Percentiles rank a stretch among this genome's conserved stretches.
Conservation (phyloP, 176 grass and related monocot species). For the Carex scoparia region DNA sequence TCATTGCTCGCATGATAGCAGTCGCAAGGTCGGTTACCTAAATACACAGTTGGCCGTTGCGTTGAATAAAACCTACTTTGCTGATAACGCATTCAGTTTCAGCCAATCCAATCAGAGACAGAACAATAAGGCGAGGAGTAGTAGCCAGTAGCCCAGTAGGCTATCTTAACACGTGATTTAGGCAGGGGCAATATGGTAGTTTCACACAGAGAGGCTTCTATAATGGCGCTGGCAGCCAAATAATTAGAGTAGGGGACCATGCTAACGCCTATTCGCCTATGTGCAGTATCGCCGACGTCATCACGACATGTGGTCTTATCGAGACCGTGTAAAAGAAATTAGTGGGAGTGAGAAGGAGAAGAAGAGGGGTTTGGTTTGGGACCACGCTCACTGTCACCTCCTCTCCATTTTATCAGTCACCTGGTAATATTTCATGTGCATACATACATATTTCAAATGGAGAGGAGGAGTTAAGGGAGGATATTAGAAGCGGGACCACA, state of each 20-base stretch:
- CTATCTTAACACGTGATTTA: constrained; percentile 11
- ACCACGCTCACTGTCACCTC: not conserved
- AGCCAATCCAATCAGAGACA: not conserved
- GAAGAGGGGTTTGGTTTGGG: not conserved
- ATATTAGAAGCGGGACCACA: constrained; percentile 8
- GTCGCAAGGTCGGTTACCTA: not conserved
- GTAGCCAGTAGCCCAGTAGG: too few relatives aligned
- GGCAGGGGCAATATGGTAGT: constrained; percentile 4
- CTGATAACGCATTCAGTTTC: not conserved
- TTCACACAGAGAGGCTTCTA: constrained; percentile 1
- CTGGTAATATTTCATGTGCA: too few relatives aligned
- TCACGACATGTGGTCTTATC: constrained; percentile 16
- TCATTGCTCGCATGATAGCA: not conserved
- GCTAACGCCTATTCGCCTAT: constrained; percentile 23
- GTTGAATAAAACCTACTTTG: not conserved
- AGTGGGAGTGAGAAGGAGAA: not conserved
- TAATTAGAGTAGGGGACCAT: constrained; percentile 19
- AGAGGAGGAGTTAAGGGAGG: not conserved
- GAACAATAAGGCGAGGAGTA: not conserved
- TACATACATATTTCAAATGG: not conserved
- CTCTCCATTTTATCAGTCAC: not conserved
- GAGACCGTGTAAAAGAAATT: not conserved
- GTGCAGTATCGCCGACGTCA: constrained; percentile 23
- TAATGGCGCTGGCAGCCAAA: constrained; percentile 17
- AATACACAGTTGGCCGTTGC: not conserved